phyloP scores from a whole-genome alignment of 495 filamentous ascomycete species.

The Glarea lozoyensis region DNA sequence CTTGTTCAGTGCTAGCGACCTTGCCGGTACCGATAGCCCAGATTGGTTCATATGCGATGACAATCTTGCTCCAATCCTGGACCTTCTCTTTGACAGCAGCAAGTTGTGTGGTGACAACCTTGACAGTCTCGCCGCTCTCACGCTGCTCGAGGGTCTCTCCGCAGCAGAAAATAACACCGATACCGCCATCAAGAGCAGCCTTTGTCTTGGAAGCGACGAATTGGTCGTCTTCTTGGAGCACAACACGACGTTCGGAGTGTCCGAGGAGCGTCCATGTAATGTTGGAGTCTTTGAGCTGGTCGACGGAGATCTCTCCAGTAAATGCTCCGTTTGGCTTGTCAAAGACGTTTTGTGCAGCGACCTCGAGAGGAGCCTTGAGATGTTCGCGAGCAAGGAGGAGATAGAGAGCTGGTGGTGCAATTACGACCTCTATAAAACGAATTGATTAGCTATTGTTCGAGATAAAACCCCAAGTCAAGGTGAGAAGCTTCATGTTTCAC shows the following conservation, averaged over 20 bases:
- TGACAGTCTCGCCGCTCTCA: conserved; percentile 76
- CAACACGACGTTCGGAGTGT: conserved; percentile 84
- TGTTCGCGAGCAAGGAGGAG: conserved; percentile 74
- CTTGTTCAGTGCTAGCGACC: conserved; percentile 87
- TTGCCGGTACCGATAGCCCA: conserved; percentile 99
- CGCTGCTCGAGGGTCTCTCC: conserved; percentile 92
- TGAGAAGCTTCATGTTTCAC: too few species aligned
- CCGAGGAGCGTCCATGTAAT: conserved; percentile 85
- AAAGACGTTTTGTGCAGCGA: conserved; percentile 92
- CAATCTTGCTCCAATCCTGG: conserved; percentile 84
- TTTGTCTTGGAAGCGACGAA: conserved; percentile 91
- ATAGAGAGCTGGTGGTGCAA: conserved; percentile 85
- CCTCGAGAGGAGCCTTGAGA: conserved; percentile 54
- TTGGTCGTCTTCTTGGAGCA: conserved; percentile 76
- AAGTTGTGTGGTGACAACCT: conserved; percentile 79
- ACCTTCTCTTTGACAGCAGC: conserved; percentile 58
- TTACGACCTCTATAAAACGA: conserved; percentile 71
- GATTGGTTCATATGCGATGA: conserved; percentile 97
- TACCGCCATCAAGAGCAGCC: conserved; percentile 74
- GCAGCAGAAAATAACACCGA: conserved; percentile 91
- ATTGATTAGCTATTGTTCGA: conserved; percentile 2
- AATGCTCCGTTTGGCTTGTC: conserved; percentile 95
- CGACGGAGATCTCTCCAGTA: conserved; percentile 90
- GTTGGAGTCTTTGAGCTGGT: conserved; percentile 78
- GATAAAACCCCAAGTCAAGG: too few species aligned